Conservation (phyloP, 495 filamentous ascomycete genomes). For the Halenospora varia region DNA sequence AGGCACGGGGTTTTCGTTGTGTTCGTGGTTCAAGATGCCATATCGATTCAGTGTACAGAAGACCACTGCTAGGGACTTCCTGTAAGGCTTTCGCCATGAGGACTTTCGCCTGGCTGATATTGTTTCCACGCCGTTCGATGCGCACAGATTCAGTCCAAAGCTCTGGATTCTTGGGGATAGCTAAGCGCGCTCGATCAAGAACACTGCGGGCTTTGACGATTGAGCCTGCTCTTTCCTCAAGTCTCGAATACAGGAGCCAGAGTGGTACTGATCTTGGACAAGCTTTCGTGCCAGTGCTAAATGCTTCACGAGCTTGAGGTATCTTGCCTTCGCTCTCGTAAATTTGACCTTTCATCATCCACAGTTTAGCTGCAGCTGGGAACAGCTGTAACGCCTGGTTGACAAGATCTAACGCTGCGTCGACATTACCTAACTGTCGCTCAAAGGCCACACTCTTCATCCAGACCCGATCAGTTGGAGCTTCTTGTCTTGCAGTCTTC, state of each 20-base stretch:
- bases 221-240: constrained; percentile 82
- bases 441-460: constrained; percentile 93
- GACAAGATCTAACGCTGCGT: constrained; percentile 80
- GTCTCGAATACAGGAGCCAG: constrained; percentile 80
- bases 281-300: constrained; percentile 81
- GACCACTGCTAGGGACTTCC: constrained; percentile 81
- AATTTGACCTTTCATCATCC: constrained; percentile 98
- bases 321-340: constrained; percentile 77
- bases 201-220: constrained; percentile 88
- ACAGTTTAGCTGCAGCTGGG: constrained; percentile 81
- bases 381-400: constrained; percentile 86
- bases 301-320: constrained; percentile 86
- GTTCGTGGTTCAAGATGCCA: constrained; percentile 89
- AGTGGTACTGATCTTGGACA: constrained; percentile 79
- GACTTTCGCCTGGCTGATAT: constrained; percentile 75
- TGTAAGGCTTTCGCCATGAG: constrained; percentile 92
- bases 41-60: constrained; percentile 91
- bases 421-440: constrained; percentile 71
- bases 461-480: constrained; percentile 93
- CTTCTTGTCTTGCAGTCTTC: constrained; percentile 72
- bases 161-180: constrained; percentile 76
- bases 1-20: constrained; percentile 80
- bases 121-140: constrained; percentile 84
- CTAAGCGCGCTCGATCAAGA: constrained; percentile 84
- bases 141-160: constrained; percentile 91